Percentiles rank a stretch among this genome's conserved stretches.
Conservation (phyloP, 1,284 basidiomycete genomes). For the Neonothopanus nambi region DNA sequence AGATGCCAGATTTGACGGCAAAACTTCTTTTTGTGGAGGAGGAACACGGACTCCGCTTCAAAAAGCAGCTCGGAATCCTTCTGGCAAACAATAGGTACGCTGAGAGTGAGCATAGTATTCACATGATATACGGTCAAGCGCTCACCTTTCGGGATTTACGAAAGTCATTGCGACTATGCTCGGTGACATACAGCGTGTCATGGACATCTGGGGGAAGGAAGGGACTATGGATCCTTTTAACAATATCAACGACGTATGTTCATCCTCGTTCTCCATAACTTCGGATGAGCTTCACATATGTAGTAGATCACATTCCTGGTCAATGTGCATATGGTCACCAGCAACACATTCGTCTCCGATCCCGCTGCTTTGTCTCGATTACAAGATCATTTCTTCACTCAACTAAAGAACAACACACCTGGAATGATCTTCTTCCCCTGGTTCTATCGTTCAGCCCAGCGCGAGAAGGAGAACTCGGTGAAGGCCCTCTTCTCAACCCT, state of each 20-base stretch:
- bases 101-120: constrained; percentile 18
- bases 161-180: constrained; percentile 34
- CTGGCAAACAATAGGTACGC: constrained; percentile 26
- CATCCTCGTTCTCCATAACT: background rate
- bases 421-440: constrained; percentile 36
- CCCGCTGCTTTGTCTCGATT: constrained; percentile 26
- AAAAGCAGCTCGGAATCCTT: constrained; percentile 23
- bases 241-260: constrained; percentile 34
- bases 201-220: constrained; percentile 31
- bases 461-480: constrained; percentile 29
- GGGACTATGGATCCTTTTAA: constrained; percentile 37
- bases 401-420: constrained; percentile 36
- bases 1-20: constrained; percentile 29
- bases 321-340: constrained; percentile 37
- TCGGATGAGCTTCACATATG: background rate
- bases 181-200: constrained; percentile 30
- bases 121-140: constrained; percentile 26
- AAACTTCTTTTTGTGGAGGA: constrained; percentile 23
- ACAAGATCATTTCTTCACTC: constrained; percentile 28
- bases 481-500: constrained; percentile 29
- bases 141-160: background rate
- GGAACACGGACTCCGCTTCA: constrained; percentile 17
- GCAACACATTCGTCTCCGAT: constrained; percentile 36
- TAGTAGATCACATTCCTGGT: constrained; percentile 43
- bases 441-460: constrained; percentile 34